phyloP scores from a whole-genome alignment of 805 yeast species.

The Metschnikowia noctiluminum region DNA sequence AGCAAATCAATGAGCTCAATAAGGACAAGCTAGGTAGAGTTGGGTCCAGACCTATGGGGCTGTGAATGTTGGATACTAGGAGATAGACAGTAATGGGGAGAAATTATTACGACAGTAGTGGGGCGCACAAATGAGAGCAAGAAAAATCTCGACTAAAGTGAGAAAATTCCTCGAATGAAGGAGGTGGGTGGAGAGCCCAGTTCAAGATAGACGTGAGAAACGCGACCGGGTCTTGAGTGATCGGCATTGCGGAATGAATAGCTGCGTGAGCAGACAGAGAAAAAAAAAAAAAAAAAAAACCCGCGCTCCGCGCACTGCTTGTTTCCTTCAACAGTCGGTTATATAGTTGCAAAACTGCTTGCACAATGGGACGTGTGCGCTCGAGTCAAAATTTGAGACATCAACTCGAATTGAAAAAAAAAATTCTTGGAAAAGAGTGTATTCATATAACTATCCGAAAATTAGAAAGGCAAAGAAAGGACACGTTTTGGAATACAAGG shows the following conservation, averaged over 20 bases:
- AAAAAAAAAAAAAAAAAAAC: not conserved
- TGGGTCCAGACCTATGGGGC: not conserved
- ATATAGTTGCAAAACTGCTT: too few relatives aligned
- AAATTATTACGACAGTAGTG: conserved; percentile 2
- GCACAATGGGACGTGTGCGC: too few relatives aligned
- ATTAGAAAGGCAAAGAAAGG: too few relatives aligned
- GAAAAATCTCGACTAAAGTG: conserved; percentile 7
- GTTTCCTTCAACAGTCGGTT: too few relatives aligned
- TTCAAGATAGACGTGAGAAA: conserved; percentile 6
- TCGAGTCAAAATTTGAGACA: too few relatives aligned
- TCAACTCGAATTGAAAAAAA: too few relatives aligned
- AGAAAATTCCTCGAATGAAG: conserved; percentile 3
- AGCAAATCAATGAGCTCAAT: conserved; percentile 1
- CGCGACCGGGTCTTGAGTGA: conserved; percentile 8
- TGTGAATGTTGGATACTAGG: not conserved
- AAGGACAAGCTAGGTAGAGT: not conserved
- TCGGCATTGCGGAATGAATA: conserved; percentile 3
- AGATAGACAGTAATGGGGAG: conserved; percentile 1
- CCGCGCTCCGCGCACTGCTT: too few relatives aligned
- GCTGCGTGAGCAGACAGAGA: not conserved
- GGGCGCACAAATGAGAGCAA: conserved; percentile 8
- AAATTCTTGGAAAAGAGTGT: too few relatives aligned
- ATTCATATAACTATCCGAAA: too few relatives aligned
- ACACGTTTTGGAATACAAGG: too few relatives aligned
- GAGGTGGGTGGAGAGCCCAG: conserved; percentile 10